phyloP scores from a whole-genome alignment of 2,329 filamentous ascomycete genomes.

The Cercospora beticola region DNA sequence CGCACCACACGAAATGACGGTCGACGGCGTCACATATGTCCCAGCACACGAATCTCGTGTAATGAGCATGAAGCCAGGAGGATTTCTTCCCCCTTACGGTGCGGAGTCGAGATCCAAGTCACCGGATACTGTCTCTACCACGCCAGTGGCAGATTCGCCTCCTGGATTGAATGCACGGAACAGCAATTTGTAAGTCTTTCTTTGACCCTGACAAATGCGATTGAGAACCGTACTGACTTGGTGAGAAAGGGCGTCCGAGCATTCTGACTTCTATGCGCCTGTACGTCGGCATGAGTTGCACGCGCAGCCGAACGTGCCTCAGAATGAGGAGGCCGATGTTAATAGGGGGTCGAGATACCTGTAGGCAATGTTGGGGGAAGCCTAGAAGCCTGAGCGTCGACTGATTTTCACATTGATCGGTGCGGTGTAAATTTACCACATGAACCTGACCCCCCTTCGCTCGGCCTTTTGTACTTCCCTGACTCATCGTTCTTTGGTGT shows the following conservation, averaged over 20 bases:
- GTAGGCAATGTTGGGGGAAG: neutral
- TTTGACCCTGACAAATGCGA: neutral
- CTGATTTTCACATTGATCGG: too few species aligned
- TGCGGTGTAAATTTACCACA: too few species aligned
- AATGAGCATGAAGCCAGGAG: neutral
- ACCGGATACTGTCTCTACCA: neutral
- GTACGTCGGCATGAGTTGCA: neutral
- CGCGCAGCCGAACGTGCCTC: neutral
- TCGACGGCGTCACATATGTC: neutral
- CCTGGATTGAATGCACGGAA: neutral
- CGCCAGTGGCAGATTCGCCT: neutral
- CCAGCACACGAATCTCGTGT: neutral
- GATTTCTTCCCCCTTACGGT: neutral
- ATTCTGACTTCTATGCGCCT: neutral
- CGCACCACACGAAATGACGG: neutral
- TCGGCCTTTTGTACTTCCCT: too few species aligned
- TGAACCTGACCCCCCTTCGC: too few species aligned
- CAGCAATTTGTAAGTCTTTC: neutral
- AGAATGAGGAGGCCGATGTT: neutral
- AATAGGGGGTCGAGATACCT: neutral
- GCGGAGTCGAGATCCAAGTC: neutral
- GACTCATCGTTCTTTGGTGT: too few species aligned
- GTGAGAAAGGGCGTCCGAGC: neutral
- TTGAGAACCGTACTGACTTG: neutral
- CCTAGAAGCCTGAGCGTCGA: too few species aligned